These are phyloP conservation scores for Lycium barbarum DNA, from an alignment of 257 asterid species.

Conservation along the genomic window DNA sequence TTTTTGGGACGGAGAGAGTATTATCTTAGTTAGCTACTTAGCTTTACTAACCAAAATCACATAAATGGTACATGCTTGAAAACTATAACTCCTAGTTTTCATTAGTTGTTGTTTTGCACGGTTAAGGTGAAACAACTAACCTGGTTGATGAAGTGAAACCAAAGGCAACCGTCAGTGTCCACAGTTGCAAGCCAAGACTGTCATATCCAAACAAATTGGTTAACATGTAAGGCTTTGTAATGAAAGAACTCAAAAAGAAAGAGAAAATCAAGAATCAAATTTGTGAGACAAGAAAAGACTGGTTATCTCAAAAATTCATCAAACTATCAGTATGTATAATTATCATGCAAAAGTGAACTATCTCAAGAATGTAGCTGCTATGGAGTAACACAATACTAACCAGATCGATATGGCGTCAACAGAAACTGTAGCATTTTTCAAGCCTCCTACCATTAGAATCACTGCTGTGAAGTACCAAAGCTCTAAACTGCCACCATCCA, in stretches of 20 bases:
- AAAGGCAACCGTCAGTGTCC: slow-evolving; percentile 72
- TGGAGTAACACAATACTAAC: slow-evolving; percentile 34
- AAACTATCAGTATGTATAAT: not conserved
- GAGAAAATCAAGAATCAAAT: slow-evolving; percentile 11
- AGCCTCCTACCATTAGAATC: slow-evolving; percentile 54
- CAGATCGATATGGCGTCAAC: slow-evolving; percentile 55
- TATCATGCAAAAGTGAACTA: not conserved
- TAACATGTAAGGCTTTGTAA: not conserved
- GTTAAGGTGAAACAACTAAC: slow-evolving; percentile 25
- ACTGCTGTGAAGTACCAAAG: slow-evolving; percentile 55
- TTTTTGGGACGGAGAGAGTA: too few species aligned
- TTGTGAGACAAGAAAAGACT: not conserved
- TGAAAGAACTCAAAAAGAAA: not conserved
- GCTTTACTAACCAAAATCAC: not conserved
- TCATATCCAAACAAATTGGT: slow-evolving; percentile 14
- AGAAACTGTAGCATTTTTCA: slow-evolving; percentile 48
- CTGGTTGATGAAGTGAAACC: slow-evolving; percentile 76
- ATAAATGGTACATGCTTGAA: not conserved
- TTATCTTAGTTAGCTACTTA: too few species aligned
- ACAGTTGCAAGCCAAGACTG: slow-evolving; percentile 76
- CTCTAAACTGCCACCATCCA: slow-evolving; percentile 45
- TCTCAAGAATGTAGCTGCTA: not conserved
- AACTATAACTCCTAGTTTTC: not conserved
- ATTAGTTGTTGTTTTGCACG: not conserved
- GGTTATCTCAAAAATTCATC: not conserved